Base-by-base conservation (phyloP, 2,329 filamentous ascomycete species). In the Ophiostoma perfectum region DNA sequence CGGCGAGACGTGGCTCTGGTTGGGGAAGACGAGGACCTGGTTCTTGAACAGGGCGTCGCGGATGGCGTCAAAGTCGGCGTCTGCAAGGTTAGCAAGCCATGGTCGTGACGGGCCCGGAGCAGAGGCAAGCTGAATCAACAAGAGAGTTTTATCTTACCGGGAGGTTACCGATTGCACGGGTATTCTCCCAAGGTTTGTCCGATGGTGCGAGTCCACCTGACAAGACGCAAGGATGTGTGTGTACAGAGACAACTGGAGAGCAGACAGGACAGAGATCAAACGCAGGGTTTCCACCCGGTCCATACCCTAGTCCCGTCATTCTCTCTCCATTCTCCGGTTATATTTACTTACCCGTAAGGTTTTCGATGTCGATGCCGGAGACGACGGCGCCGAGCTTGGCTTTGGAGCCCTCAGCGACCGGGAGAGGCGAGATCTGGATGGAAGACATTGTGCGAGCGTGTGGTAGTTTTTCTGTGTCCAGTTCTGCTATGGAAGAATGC, bases 11-110 rank as follows among this genome's bases (percentile, higher is more conserved):
- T 84, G 80, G 60, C 80, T 74, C 75, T 92, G 89, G 74, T 86
- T 81, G 76, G 90, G 92, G 79, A 93, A 84, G 41, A 93, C 82
- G 11, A 93, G 80, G 14, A 93, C 84, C 70, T 90, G 88, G 74
- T 90, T 80, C 12, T 78, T 82, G 80, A 90, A 92, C 4, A 93
- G 83, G 1, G 89, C 86, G 18, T 86, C 78, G 70, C 83, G 84
- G 74, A 93, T 87, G 27, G 82, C 76, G 7, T 82, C 78, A 75
- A 91, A 92, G 73, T 90, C 86, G 72, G 80, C 81, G 72, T 91
- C 88, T 86, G 2, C 14, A 5, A 18, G 36, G 42, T 65, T 4
- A 49, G 36, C 38, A 38, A 5, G 18, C 27, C 27, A 11, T 60
- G 55, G 16, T 38, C 14, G 4, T 38, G 16, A 16, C 27, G 27